These are phyloP conservation scores for Gloeopeniophorella convolvens DNA, from an alignment of 768 basidiomycete species.

Conservation along the genomic window DNA sequence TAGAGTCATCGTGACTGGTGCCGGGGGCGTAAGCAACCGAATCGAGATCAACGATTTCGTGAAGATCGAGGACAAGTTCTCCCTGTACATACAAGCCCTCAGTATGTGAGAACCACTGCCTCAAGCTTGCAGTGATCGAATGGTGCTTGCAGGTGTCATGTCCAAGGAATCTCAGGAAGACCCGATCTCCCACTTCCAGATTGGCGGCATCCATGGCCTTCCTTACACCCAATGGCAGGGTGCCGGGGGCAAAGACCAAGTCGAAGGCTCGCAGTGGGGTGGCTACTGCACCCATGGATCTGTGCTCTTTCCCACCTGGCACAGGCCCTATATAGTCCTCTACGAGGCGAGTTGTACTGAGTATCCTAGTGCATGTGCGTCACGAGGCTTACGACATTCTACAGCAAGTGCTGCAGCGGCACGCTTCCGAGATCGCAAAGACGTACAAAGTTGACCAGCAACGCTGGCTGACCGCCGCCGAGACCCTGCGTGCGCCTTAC, in stretches of 20 bases:
- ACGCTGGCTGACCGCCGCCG: constrained; percentile 32
- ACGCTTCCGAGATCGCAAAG: constrained; percentile 36
- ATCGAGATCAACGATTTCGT: constrained; percentile 24
- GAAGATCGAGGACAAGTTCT: constrained; percentile 38
- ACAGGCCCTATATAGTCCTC: constrained; percentile 45
- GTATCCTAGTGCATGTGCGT: no score
- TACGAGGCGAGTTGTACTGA: constrained; percentile 38
- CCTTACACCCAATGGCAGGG: constrained; percentile 42
- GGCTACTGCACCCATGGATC: constrained; percentile 54
- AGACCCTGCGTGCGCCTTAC: constrained; percentile 36
- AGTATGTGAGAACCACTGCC: no score
- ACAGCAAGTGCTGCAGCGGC: constrained; percentile 42
- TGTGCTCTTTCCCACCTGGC: constrained; percentile 50
- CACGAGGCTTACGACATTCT: constrained; percentile 1
- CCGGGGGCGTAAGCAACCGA: constrained; percentile 11
- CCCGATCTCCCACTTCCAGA: constrained; percentile 36
- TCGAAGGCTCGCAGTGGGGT: constrained; percentile 26
- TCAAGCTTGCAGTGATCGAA: no score
- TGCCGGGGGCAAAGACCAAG: constrained; percentile 26
- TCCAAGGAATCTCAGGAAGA: constrained; percentile 27
- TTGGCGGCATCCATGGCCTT: constrained; percentile 48
- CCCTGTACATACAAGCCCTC: constrained; percentile 46
- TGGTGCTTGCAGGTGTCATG: constrained; percentile 32
- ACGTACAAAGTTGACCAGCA: constrained; percentile 28
- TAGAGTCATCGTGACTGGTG: constrained; percentile 15